Percentiles rank a stretch among this genome's conserved stretches.
Evolutionary conservation across 352 stramenopile species (phyloP).

Genomic region (Phytophthora lateralis): DNA sequence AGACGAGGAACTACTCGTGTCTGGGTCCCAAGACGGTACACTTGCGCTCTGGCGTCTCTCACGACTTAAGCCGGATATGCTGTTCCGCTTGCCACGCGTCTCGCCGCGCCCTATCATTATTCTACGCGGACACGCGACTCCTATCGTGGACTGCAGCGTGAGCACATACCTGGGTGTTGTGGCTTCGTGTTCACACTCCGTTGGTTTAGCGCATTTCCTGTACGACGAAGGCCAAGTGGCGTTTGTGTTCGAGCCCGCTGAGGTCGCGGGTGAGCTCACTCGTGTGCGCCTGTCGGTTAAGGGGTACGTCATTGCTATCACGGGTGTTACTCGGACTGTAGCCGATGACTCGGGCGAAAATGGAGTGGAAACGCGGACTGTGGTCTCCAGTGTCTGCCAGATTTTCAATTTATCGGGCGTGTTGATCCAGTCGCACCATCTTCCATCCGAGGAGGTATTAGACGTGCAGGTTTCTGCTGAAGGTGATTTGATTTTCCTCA

Average conservation of each 20-base stretch:
- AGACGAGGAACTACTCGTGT: conserved; percentile 78
- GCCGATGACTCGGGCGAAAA: neutral
- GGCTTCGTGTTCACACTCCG: conserved; percentile 57
- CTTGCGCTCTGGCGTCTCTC: conserved; percentile 78
- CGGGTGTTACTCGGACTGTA: conserved; percentile 16
- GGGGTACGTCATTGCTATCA: conserved; percentile 67
- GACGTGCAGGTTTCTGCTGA: conserved; percentile 67
- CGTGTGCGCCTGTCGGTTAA: conserved; percentile 56
- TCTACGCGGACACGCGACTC: conserved; percentile 58
- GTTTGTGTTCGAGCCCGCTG: conserved; percentile 60
- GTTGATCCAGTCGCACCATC: conserved; percentile 49
- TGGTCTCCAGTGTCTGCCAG: conserved; percentile 49
- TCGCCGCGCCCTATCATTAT: conserved; percentile 69
- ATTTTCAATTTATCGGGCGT: conserved; percentile 78
- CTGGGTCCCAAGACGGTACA: conserved; percentile 69
- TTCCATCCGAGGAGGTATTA: conserved; percentile 52
- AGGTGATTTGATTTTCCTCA: conserved; percentile 77
- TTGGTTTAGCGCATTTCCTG: conserved; percentile 74
- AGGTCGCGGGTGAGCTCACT: conserved; percentile 35
- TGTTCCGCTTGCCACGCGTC: conserved; percentile 74
- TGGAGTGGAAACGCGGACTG: conserved; percentile 8
- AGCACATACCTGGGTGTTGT: conserved; percentile 71
- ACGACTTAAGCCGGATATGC: conserved; percentile 69
- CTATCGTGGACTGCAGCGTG: conserved; percentile 66
- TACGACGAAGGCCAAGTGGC: conserved; percentile 76